A percentile compares a stretch with the other conserved stretches of the same genome.
These are phyloP conservation scores for Pulveroboletus sp. DNA, from an alignment of 768 basidiomycete species.

Conservation along the genomic window DNA sequence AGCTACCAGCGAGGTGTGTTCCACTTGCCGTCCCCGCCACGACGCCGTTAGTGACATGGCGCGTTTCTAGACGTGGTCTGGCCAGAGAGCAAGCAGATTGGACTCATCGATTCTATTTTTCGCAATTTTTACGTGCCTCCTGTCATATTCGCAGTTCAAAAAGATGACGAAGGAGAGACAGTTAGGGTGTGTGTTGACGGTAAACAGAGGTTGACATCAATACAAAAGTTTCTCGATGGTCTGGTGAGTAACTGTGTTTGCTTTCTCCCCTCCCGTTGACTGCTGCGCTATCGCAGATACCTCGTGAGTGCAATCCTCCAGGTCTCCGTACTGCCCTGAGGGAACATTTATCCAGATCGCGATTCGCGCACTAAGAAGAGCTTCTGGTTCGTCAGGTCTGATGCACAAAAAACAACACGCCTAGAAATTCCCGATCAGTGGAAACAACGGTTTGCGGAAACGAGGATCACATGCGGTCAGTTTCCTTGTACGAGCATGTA, in stretches of 20 bases:
- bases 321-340: slow-evolving; percentile 10
- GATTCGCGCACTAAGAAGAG: slow-evolving; percentile 54
- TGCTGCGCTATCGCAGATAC: slow-evolving; percentile 37
- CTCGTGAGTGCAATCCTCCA: slow-evolving; percentile 37
- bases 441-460: slow-evolving; percentile 49
- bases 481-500: slow-evolving; percentile 1
- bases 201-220: slow-evolving; percentile 48
- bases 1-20: slow-evolving; percentile 64
- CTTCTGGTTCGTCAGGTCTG: slow-evolving; percentile 57
- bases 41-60: neutral
- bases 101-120: slow-evolving; percentile 47
- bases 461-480: slow-evolving; percentile 66
- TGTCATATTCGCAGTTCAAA: slow-evolving; percentile 42
- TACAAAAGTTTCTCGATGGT: slow-evolving; percentile 46
- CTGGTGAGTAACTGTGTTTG: slow-evolving; percentile 24
- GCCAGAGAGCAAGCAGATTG: slow-evolving; percentile 61
- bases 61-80: slow-evolving; percentile 62
- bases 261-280: slow-evolving; percentile 4
- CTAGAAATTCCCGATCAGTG: slow-evolving; percentile 49
- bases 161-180: slow-evolving; percentile 38
- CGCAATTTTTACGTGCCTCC: slow-evolving; percentile 53
- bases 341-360: slow-evolving; percentile 39
- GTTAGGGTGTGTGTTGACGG: slow-evolving; percentile 48
- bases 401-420: slow-evolving; percentile 39
- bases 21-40: neutral